Conservation (phyloP, 257 asterid genomes). For the Gentiana dahurica region DNA sequence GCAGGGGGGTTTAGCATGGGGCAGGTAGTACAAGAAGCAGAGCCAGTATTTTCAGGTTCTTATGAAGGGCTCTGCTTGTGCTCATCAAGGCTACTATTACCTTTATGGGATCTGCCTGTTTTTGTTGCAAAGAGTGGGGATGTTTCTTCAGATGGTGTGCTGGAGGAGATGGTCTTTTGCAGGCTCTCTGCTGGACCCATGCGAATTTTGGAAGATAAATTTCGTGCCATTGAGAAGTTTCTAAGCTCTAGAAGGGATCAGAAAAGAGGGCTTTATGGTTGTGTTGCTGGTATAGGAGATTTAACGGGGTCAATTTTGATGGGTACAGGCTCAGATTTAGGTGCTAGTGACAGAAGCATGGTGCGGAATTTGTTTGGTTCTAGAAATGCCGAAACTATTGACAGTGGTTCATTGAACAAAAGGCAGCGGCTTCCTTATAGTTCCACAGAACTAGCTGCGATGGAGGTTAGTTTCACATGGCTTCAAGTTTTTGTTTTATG, state of each 20-base stretch:
- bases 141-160: conserved; percentile 32
- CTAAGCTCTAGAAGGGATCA: conserved; percentile 78
- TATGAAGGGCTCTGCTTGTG: conserved; percentile 87
- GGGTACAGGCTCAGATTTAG: conserved; percentile 65
- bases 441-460: conserved; percentile 90
- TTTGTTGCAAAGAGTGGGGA: conserved; percentile 56
- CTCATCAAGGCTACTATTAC: conserved; percentile 84
- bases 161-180: conserved; percentile 58
- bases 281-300: conserved; percentile 93
- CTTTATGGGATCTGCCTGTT: conserved; percentile 96
- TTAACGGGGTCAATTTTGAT: conserved; percentile 79
- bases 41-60: conserved; percentile 94
- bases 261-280: conserved; percentile 89
- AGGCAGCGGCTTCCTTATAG: conserved; percentile 84
- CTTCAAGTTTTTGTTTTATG: conserved; percentile 11
- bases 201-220: conserved; percentile 82
- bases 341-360: conserved; percentile 74
- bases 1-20: conserved; percentile 99
- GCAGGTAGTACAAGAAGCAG: conserved; percentile 96
- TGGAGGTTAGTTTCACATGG: conserved; percentile 57
- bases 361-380: conserved; percentile 77
- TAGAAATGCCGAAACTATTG: conserved; percentile 46
- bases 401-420: conserved; percentile 52
- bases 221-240: conserved; percentile 81
- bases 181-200: conserved; percentile 74